Base-by-base conservation (phyloP, 129 eudicot species). In the Mikania micrantha region DNA sequence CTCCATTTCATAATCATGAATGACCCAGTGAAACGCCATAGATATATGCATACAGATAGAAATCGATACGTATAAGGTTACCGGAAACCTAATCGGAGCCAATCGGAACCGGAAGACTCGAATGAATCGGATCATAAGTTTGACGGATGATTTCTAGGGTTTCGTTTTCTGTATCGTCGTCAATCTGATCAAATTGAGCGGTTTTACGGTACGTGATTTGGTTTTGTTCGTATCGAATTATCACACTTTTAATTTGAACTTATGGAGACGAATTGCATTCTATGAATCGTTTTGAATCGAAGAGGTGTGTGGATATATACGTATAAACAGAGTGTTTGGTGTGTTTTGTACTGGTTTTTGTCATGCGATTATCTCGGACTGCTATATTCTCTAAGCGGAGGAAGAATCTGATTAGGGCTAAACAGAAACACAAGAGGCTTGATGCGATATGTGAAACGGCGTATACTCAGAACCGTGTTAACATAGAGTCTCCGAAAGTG, bases 381-480 rank as follows among this genome's bases (percentile, higher is more conserved):
- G 88, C 68, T 4, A 57, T 80, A 32, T 80, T 69, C 50, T 77
- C 70, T 59, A 71, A 69, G 54, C 40, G 67, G 50, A 77, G 81
- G 89, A 85, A 66, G 74, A 77, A 75, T 60, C 58, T 78, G 82
- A 69, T 82, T 63, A 88, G 87, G 86, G 69, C 80, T 58, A 87
- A 76, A 72, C 84, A 73, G 81, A 93, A 89, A 75, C 99, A 83
- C 36, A 89, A 93, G 82, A 82, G 79, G 70, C 88, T 93, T 67
- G 99, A 93, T 75, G 88, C 88, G 7, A 87, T 93, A 28, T 80
- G 83, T 70, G 99, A 89, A 5, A 74, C 78, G 58, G 81, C 60
- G 19, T 93, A 73, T 66, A 85, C 52, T 64, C 73, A 69, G 85
- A 88, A 82, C 74, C 98, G 75, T 57, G 70, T 57, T 16, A 81